phyloP scores from a whole-genome alignment of 202 grass and related monocot genomes.

The Digitaria exilis region DNA sequence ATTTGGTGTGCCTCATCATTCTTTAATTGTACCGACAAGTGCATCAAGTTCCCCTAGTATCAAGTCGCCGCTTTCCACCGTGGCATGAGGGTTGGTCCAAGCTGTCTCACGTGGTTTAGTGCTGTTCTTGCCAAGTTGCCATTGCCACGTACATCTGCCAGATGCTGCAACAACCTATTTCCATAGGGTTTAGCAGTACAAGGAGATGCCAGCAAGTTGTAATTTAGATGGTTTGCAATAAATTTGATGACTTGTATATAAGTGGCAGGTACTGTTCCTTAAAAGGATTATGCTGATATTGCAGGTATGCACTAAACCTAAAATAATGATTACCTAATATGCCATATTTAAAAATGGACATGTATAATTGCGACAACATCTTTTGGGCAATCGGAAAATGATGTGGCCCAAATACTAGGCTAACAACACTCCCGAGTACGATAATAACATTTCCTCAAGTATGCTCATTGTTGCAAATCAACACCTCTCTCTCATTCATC shows the following conservation, averaged over 20 bases:
- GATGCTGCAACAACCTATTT: neutral
- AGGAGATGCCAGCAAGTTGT: neutral
- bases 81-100: slow-evolving; percentile 25
- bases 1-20: neutral
- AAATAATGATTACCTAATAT: neutral
- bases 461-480: no score
- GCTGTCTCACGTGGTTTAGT: slow-evolving; percentile 44
- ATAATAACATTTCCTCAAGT: neutral
- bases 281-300: neutral
- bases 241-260: neutral
- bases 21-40: slow-evolving; percentile 35
- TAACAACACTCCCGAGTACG: neutral
- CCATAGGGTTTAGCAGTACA: neutral
- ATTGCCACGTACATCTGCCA: neutral
- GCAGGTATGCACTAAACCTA: neutral
- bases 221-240: neutral
- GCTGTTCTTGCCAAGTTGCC: slow-evolving; percentile 17
- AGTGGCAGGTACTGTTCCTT: neutral
- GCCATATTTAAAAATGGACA: neutral
- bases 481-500: no score
- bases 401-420: neutral
- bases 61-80: slow-evolving; percentile 39
- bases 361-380: neutral
- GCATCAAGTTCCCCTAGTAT: neutral
- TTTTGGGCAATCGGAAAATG: neutral